Evolutionary conservation across 2,329 filamentous ascomycete genomes (phyloP).

Genomic region (Sclerotinia glacialis): DNA sequence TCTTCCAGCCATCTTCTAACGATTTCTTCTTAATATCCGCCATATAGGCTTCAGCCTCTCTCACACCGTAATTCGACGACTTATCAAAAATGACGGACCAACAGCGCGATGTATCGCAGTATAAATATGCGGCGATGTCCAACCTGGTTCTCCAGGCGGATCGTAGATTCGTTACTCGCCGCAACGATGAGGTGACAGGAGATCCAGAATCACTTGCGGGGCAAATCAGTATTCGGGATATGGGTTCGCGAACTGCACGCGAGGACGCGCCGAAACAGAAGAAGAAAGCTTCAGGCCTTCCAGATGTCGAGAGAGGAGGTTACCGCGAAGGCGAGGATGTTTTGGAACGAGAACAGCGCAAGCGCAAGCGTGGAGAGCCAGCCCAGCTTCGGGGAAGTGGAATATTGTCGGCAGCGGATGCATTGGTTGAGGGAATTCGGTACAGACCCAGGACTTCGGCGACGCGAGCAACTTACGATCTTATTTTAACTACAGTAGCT

Average conservation of each 20-base stretch:
- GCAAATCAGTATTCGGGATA: conserved; percentile 87
- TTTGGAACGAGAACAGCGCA: conserved; percentile 77
- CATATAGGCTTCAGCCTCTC: conserved; percentile 28
- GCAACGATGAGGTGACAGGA: conserved; percentile 91
- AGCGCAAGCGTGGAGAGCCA: conserved; percentile 74
- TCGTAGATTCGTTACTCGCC: conserved; percentile 87
- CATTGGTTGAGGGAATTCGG: conserved; percentile 83
- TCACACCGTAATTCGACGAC: conserved; percentile 32
- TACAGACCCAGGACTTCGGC: conserved; percentile 90
- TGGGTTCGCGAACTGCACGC: conserved; percentile 81
- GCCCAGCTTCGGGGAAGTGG: conserved; percentile 69
- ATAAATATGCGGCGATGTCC: conserved; percentile 99
- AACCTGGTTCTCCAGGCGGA: conserved; percentile 99
- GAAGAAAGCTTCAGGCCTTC: conserved; percentile 63
- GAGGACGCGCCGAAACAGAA: conserved; percentile 79
- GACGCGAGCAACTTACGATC: conserved; percentile 88
- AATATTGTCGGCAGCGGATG: conserved; percentile 79
- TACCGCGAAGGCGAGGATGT: conserved; percentile 81
- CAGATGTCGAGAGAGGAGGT: conserved; percentile 70
- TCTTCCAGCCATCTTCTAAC: conserved; percentile 15
- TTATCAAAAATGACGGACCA: conserved; percentile 63
- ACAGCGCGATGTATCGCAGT: conserved; percentile 84
- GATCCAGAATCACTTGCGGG: conserved; percentile 97
- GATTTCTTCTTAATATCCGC: conserved; percentile 22
- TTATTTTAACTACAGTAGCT: conserved; percentile 88